phyloP scores from a whole-genome alignment of 164 flowering plant genomes.

The Aristolochia californica region DNA sequence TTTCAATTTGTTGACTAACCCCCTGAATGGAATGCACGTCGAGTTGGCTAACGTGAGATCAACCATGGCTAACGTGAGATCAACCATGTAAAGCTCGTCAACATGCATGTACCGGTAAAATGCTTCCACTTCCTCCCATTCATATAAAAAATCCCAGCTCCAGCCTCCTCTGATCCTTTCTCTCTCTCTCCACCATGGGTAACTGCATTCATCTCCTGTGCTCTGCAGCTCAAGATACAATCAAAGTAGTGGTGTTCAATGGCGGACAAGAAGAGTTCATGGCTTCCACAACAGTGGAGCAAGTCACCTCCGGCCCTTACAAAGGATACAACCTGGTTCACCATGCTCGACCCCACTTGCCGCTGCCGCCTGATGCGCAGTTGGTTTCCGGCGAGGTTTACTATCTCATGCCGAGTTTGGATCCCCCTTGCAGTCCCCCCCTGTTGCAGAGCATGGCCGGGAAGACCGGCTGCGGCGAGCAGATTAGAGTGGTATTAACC shows the following conservation, averaged over 20 bases:
- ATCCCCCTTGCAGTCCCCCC: conserved; percentile 15
- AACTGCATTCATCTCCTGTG: conserved; percentile 24
- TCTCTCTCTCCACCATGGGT: conserved; percentile 23
- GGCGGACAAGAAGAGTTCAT: conserved; percentile 26
- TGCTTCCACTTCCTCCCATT: no score
- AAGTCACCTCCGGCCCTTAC: conserved; percentile 22
- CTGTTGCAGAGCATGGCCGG: conserved; percentile 3
- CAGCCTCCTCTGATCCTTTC: no score
- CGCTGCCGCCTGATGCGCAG: no score
- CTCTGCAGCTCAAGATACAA: no score
- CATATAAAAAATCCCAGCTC: no score
- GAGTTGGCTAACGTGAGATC: no score
- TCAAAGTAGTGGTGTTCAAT: conserved; percentile 16
- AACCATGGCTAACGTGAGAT: no score
- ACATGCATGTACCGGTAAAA: no score
- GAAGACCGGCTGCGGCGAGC: conserved; percentile 2
- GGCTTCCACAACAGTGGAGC: conserved; percentile 20
- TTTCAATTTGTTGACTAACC: no score
- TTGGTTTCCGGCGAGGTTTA: conserved; percentile 20
- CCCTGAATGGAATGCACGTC: no score
- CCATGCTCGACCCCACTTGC: conserved; percentile 15
- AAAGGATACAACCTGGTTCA: conserved; percentile 16
- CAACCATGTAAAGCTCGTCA: no score
- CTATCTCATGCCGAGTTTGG: no score
- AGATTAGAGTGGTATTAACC: conserved; percentile 30